Percentiles rank a stretch among this genome's conserved stretches.
These are phyloP conservation scores for Shiraia sp. DNA, from an alignment of 2,329 filamentous ascomycete species.

Conservation along the genomic window DNA sequence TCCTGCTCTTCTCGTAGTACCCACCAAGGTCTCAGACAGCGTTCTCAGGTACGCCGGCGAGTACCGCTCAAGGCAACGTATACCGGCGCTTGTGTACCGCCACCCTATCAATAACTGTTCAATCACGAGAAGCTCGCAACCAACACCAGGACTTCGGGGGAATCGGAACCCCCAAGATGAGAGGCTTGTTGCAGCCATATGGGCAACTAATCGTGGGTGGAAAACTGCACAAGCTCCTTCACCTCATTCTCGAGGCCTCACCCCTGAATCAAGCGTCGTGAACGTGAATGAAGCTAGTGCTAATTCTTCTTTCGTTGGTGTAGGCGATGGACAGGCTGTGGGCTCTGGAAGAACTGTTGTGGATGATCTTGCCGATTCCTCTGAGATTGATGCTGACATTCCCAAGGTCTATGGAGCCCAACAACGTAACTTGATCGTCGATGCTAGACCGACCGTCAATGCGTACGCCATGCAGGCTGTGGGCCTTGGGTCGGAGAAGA, in stretches of 20 bases:
- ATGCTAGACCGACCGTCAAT: slow-evolving; percentile 92
- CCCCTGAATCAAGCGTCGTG: slow-evolving; percentile 39
- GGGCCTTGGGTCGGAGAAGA: slow-evolving; percentile 93
- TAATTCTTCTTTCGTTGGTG: slow-evolving; percentile 40
- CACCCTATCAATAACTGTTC: slow-evolving; percentile 96
- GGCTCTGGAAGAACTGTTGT: slow-evolving; percentile 19
- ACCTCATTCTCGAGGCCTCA: slow-evolving; percentile 29
- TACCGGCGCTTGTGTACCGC: slow-evolving; percentile 90
- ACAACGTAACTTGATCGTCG: slow-evolving; percentile 91
- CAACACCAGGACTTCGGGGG: slow-evolving; percentile 79
- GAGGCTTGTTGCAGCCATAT: slow-evolving; percentile 88
- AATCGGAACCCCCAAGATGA: slow-evolving; percentile 96
- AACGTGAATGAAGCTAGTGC: slow-evolving; percentile 37
- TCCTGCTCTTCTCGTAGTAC: slow-evolving; percentile 81
- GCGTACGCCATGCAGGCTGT: slow-evolving; percentile 92
- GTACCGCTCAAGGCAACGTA: slow-evolving; percentile 85
- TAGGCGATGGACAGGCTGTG: slow-evolving; percentile 28
- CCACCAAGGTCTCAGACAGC: slow-evolving; percentile 91
- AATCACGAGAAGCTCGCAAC: slow-evolving; percentile 93
- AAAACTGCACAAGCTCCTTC: slow-evolving; percentile 29
- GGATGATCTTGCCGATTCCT: slow-evolving; percentile 35
- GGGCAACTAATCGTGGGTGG: slow-evolving; percentile 64
- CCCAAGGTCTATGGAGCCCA: slow-evolving; percentile 80
- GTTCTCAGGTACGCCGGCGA: slow-evolving; percentile 89
- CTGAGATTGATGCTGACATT: slow-evolving; percentile 41